Evolutionary conservation across 305 asterid species (phyloP).

Genomic region (Fraxinus albicans): DNA sequence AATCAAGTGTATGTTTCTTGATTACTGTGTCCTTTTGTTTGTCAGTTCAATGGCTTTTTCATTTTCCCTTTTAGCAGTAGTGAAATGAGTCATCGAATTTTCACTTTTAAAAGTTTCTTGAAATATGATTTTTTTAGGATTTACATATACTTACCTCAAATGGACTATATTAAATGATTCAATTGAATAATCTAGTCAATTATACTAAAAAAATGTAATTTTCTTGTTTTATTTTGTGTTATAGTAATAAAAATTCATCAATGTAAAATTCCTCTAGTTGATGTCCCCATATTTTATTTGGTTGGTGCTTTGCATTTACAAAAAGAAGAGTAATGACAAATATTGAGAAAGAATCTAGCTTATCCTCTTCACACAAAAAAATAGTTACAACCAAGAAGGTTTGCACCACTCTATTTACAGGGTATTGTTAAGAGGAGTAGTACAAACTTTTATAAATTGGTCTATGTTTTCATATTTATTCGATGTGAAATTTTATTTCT

Average conservation of each 20-base stretch:
- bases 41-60: background rate
- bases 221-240: background rate
- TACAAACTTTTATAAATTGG: too few species aligned
- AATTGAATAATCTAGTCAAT: background rate
- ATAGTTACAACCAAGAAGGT: background rate
- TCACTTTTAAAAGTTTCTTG: background rate
- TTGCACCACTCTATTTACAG: background rate
- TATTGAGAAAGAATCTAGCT: background rate
- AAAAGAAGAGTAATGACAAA: background rate
- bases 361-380: background rate
- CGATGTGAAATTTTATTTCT: too few species aligned
- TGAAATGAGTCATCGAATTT: background rate
- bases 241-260: background rate
- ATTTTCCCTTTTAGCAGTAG: background rate
- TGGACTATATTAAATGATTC: background rate
- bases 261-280: background rate
- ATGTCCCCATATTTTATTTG: background rate
- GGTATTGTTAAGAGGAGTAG: background rate
- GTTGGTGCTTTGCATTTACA: background rate
- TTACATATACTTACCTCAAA: background rate
- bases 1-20: slow-evolving; percentile 30
- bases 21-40: slow-evolving; percentile 21
- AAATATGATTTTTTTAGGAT: background rate
- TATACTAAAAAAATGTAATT: background rate
- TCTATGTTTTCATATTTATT: too few species aligned